These are phyloP conservation scores for Stephania cephalantha DNA, from an alignment of 164 flowering plant genomes.

Conservation along the genomic window DNA sequence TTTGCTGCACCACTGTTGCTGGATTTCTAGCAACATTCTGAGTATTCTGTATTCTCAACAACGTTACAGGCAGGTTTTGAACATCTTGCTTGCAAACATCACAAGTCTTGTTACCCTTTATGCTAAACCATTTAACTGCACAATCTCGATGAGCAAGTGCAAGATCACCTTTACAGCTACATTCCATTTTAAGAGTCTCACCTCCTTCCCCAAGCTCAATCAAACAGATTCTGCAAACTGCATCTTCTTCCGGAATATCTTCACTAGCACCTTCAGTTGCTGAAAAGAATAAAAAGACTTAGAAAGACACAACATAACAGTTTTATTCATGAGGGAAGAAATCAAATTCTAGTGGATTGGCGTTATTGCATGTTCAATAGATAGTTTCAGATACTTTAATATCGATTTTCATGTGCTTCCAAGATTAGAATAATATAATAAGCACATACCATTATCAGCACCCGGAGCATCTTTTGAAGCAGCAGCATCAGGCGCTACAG, in stretches of 20 bases:
- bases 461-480: conserved; percentile 29
- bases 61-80: conserved; percentile 64
- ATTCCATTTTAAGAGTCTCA: conserved; percentile 71
- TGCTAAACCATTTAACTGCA: conserved; percentile 87
- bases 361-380: too few relatives aligned
- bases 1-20: conserved; percentile 30
- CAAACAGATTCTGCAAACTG: conserved; percentile 79
- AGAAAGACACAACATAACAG: neutral
- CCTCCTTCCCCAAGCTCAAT: conserved; percentile 77
- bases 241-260: conserved; percentile 85
- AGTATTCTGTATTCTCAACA: conserved; percentile 48
- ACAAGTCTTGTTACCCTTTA: conserved; percentile 77
- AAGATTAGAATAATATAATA: conserved; percentile 6
- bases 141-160: conserved; percentile 83
- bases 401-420: neutral
- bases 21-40: conserved; percentile 36
- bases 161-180: conserved; percentile 88
- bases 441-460: conserved; percentile 36
- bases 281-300: conserved; percentile 17
- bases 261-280: conserved; percentile 45
- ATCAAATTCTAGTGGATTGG: neutral
- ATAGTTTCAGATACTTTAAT: too few relatives aligned
- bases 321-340: neutral
- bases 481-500: conserved; percentile 27
- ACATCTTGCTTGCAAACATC: conserved; percentile 81